These are phyloP conservation scores for Aspergillus novofumigatus DNA, from an alignment of 2,329 filamentous ascomycete species.

Conservation along the genomic window DNA sequence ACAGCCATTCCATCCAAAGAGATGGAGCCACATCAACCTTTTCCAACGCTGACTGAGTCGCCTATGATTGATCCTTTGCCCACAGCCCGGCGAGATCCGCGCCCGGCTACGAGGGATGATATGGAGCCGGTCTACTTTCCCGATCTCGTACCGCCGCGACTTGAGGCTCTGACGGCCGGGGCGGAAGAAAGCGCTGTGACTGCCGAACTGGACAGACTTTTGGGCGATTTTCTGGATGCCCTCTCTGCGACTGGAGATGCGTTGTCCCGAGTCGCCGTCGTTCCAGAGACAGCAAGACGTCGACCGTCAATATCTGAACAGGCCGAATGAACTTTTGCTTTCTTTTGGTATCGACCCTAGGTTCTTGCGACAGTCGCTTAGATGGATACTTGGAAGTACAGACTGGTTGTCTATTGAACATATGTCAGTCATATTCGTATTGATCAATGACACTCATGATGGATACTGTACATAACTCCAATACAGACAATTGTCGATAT, in stretches of 20 bases:
- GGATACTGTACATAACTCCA: neutral
- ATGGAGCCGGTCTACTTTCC: conserved; percentile 33
- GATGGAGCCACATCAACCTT: conserved; percentile 3
- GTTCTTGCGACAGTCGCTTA: neutral
- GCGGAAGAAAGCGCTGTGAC: conserved; percentile 34
- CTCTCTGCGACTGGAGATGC: conserved; percentile 36
- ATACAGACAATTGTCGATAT: neutral
- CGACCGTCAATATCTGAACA: conserved; percentile 12
- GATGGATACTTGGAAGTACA: neutral
- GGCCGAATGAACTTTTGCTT: conserved; percentile 8
- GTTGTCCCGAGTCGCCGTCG: conserved; percentile 13
- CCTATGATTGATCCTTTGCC: conserved; percentile 19
- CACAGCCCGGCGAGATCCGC: conserved; percentile 16
- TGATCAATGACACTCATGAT: neutral
- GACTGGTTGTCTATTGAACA: neutral
- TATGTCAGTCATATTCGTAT: neutral
- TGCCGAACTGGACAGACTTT: conserved; percentile 38
- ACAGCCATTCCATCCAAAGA: conserved; percentile 22
- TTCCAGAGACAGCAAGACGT: conserved; percentile 11
- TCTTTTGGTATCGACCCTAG: neutral
- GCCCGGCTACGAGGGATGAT: conserved; percentile 6
- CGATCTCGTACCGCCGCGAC: conserved; percentile 33
- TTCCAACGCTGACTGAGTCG: conserved; percentile 9
- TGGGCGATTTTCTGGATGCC: conserved; percentile 38
- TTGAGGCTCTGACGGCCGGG: conserved; percentile 35